Evolutionary conservation across 805 yeast genomes (phyloP), one percentile per base, ranked within the genome.

Genomic region (Candida ascalaphidarum): DNA sequence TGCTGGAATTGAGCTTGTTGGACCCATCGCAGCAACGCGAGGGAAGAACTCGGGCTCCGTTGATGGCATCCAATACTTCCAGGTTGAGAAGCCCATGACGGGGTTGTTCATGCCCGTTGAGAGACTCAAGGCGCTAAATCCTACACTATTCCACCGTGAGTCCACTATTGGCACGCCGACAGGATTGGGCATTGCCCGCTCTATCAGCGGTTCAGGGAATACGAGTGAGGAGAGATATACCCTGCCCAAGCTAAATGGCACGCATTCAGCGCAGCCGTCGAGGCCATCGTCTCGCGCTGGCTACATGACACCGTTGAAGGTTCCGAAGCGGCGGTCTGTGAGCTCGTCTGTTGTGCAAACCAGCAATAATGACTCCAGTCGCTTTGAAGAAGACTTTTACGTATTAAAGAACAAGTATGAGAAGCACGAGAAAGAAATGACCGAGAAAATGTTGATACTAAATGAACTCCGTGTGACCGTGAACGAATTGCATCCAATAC

Each of bases 41-140:
- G 98, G 98, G 14, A 82, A 84, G 51, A 92, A 89, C 46, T 71
- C 74, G 30, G 98, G 98, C n/a, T 68, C 71, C 23, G 85, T 77
- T 25, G 71, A 78, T 32, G 95, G 94, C 0, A 48, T 59, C 6
- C 61, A 61, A 30, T 86, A 86, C 48, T 88, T 88, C 46, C 59
- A 61, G 4, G 83, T 88, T 0, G 54, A 61, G 5, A 55, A 46
- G 20, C 81, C 86, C 0, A 69, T 69, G 32, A 65, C 85, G 12
- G 96, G 96, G 0, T 52, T 88, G 17, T 88, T 88, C 44, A 63
- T 88, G 26, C 77, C 76, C 2, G 72, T 64, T 45, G 71, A 61
- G 27, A 67, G 67, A 26, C 42, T 62, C 25, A 43, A 45, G 26
- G 31, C 44, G n/a, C 58, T 44, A 15, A 62, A 62, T 36, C 57